Percentiles rank a stretch among this genome's conserved stretches.
These are phyloP conservation scores for Drechslerella dactyloides DNA, from an alignment of 2,329 filamentous ascomycete genomes.

Conservation along the genomic window DNA sequence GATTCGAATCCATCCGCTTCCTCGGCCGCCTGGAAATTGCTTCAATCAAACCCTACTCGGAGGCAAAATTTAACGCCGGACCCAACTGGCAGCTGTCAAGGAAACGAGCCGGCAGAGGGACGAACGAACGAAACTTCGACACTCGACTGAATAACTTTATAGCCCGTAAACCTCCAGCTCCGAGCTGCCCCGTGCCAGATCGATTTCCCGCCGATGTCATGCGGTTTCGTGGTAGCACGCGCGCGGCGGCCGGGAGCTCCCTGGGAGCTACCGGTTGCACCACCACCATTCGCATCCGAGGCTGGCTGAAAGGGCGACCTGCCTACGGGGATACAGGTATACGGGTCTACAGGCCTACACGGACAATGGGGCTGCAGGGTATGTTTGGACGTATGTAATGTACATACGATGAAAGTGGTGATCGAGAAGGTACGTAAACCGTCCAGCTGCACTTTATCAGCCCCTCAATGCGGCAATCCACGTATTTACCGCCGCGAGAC, in stretches of 20 bases:
- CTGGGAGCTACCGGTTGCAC: constrained; percentile 41
- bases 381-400: background rate
- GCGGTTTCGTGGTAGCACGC: constrained; percentile 22
- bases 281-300: constrained; percentile 46
- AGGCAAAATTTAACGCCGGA: constrained; percentile 3
- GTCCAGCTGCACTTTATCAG: background rate
- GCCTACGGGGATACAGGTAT: background rate
- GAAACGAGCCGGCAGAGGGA: constrained; percentile 2
- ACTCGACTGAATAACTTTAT: constrained; percentile 3
- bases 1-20: constrained; percentile 2
- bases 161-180: background rate
- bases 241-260: constrained; percentile 30
- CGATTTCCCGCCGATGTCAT: constrained; percentile 17
- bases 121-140: background rate
- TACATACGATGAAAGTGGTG: constrained; percentile 5
- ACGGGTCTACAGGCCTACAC: background rate
- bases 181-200: constrained; percentile 23
- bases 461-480: constrained; percentile 27
- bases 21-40: constrained; percentile 32
- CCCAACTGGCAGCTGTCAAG: constrained; percentile 19
- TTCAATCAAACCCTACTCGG: background rate
- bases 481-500: background rate
- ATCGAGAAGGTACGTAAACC: background rate
- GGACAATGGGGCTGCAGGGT: background rate
- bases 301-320: background rate